phyloP scores from a whole-genome alignment of 192 early-diverging fungal species.

The Coemansia sp. region DNA sequence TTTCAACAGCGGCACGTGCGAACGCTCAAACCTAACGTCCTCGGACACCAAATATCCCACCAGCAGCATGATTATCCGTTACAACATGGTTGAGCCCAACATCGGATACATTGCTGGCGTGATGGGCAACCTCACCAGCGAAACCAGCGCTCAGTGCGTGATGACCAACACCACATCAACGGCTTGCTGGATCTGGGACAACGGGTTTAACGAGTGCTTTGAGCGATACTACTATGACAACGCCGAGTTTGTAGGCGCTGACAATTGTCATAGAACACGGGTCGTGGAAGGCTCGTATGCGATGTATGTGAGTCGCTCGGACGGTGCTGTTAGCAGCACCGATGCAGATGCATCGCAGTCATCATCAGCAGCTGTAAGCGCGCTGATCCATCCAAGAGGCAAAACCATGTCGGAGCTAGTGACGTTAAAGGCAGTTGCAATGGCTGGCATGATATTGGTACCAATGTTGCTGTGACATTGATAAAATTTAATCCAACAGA shows the following conservation, averaged over 20 bases:
- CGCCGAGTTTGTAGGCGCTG: slow-evolving; percentile 6
- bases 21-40: slow-evolving; percentile 12
- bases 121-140: slow-evolving; percentile 25
- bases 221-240: slow-evolving; percentile 16
- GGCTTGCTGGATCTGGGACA: slow-evolving; percentile 47
- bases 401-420: background rate
- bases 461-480: slow-evolving; percentile 2
- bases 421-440: slow-evolving; percentile 12
- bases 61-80: slow-evolving; percentile 29
- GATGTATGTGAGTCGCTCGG: slow-evolving; percentile 18
- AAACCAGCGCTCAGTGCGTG: slow-evolving; percentile 46
- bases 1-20: slow-evolving; percentile 47
- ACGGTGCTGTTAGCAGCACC: background rate
- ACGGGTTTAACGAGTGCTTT: slow-evolving; percentile 14
- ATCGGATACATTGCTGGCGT: slow-evolving; percentile 21
- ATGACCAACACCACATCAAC: slow-evolving; percentile 38
- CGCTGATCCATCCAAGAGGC: background rate
- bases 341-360: background rate
- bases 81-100: slow-evolving; percentile 30
- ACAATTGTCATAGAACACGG: slow-evolving; percentile 22
- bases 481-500: background rate
- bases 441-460: slow-evolving; percentile 9
- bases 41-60: slow-evolving; percentile 11
- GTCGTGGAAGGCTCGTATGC: slow-evolving; percentile 25
- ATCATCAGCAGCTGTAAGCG: background rate